Conservation (phyloP, 176 grass and related monocot species). For the Hordeum marinum region DNA sequence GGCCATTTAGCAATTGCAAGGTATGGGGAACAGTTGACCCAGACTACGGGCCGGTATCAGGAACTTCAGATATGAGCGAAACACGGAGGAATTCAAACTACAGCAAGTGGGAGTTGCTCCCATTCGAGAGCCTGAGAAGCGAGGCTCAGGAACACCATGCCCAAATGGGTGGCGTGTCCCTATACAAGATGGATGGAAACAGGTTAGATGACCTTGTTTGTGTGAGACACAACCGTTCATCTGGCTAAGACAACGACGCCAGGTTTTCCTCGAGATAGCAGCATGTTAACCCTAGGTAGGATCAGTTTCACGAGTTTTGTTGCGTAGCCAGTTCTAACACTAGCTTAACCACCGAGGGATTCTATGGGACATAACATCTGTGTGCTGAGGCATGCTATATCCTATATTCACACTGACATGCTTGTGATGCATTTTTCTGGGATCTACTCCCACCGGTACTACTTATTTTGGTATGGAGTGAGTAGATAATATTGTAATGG, state of each 20-base stretch:
- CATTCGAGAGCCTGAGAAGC: slow-evolving; percentile 53
- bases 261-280: neutral
- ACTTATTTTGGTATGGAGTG: no score
- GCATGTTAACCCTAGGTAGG: neutral
- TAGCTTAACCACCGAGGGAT: no score
- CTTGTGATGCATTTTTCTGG: no score
- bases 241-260: neutral
- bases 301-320: neutral
- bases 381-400: no score
- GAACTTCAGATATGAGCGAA: slow-evolving; percentile 70
- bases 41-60: slow-evolving; percentile 67
- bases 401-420: no score
- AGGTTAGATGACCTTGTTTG: slow-evolving; percentile 93
- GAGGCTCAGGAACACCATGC: slow-evolving; percentile 80
- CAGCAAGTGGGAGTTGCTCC: slow-evolving; percentile 85
- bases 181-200: slow-evolving; percentile 99
- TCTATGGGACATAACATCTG: no score
- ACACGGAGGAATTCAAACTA: slow-evolving; percentile 62
- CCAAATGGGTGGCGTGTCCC: slow-evolving; percentile 59
- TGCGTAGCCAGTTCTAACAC: no score
- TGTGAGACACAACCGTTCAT: slow-evolving; percentile 59
- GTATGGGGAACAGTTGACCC: slow-evolving; percentile 70
- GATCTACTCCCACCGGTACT: no score
- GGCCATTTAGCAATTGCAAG: slow-evolving; percentile 87
- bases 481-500: no score